Evolutionary conservation across 164 flowering plant species (phyloP).

Genomic region (Vitis rupestris): DNA sequence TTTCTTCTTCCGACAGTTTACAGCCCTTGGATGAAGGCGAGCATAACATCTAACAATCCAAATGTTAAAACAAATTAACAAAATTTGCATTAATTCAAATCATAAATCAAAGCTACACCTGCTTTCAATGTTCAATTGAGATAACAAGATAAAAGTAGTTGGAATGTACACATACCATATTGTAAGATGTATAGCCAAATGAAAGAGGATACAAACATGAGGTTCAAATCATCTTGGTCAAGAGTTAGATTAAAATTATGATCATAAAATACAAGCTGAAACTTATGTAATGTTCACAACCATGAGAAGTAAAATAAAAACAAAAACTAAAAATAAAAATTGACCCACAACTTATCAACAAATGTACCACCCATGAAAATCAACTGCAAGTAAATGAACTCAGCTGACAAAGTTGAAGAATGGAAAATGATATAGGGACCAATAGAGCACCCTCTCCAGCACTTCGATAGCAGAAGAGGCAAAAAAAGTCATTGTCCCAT

Average conservation of each 20-base stretch:
- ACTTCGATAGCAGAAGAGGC: conserved; percentile 13
- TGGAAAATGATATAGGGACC: conserved; percentile 23
- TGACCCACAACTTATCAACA: neutral
- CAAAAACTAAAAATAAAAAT: neutral
- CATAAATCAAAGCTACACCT: no score
- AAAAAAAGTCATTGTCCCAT: conserved; percentile 18
- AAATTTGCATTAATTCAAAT: no score
- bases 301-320: neutral
- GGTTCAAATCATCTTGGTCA: no score
- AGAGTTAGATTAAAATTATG: neutral
- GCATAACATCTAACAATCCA: conserved; percentile 45
- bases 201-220: no score
- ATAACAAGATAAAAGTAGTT: no score
- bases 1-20: conserved; percentile 60
- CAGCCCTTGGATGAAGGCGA: conserved; percentile 59
- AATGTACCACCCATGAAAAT: conserved; percentile 29
- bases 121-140: no score
- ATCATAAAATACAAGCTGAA: neutral
- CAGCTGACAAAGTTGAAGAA: conserved; percentile 31
- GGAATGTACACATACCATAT: no score
- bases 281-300: neutral
- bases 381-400: conserved; percentile 22
- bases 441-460: conserved; percentile 16
- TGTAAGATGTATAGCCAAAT: no score
- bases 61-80: neutral